Evolutionary conservation across 208 protist genomes (phyloP), one percentile per base, ranked within the genome.

Genomic region (Spongospora subterranea): DNA sequence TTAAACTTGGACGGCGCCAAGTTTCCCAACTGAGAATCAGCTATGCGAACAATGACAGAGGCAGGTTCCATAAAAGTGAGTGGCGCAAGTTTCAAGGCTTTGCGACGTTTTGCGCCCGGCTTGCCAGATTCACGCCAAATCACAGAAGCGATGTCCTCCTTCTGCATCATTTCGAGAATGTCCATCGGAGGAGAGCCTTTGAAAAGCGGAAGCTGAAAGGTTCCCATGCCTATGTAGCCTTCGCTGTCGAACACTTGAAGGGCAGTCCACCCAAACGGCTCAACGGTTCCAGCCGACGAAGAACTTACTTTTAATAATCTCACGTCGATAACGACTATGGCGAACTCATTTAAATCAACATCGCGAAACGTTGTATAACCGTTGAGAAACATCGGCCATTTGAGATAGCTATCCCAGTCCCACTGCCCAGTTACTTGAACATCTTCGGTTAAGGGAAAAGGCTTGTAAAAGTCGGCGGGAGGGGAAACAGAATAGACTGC

Each of bases 361-460:
- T 82, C 71, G 6, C 71, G 71, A n/a, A 82, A 82, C 6, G 40
- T 35, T 35, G 71, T 82, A 43, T 82, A 82, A 35, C 71, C 71
- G n/a, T 6, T 20, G 13, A 35, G 6, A n/a, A 82, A 82, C 35
- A n/a, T 39, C 40, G 71, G 71, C 35, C 35, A 35, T 20, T 35
- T 6, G 6, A 82, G n/a, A 43, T 45, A n/a, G 40, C 71, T 82
- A 82, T 82, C 71, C 71, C 71, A 82, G 40, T 82, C 71, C 71
- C 71, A 82, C 71, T 82, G 71, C 40, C 35, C 71, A 82, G 71
- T 82, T 6, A 82, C 35, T 43, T 82, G 71, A 35, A 82, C 71
- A n/a, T 82, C 71, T 6, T 82, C 71, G 6, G 71, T 82, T n/a
- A 82, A 43, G 13, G 17, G 71, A n/a, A 45, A 82, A 40, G n/a